Percentiles rank a stretch among this genome's conserved stretches.
These are phyloP conservation scores for Aspergillus sp. DNA, from an alignment of 2,329 filamentous ascomycete genomes.

Conservation along the genomic window DNA sequence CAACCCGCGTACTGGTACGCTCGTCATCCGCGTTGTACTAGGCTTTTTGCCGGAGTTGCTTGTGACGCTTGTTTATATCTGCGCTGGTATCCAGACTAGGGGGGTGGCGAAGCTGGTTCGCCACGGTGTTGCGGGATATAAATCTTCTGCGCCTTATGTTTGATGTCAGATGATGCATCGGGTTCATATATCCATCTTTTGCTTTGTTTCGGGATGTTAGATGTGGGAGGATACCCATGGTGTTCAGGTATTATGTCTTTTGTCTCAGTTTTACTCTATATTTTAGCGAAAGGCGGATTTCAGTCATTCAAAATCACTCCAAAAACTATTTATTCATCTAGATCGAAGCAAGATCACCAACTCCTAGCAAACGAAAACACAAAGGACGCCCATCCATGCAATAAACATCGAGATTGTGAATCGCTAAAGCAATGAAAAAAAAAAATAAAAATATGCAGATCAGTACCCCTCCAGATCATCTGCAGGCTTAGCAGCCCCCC, in stretches of 20 bases:
- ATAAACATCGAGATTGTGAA: slow-evolving; percentile 1
- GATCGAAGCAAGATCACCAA: not conserved
- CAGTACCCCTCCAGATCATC: slow-evolving; percentile 7
- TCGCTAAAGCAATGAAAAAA: not conserved
- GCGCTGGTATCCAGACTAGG: slow-evolving; percentile 17
- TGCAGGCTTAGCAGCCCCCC: slow-evolving; percentile 19
- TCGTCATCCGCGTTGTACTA: slow-evolving; percentile 17
- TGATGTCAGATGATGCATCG: too few species aligned
- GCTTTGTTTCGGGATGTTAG: too few species aligned
- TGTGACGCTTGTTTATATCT: slow-evolving; percentile 11
- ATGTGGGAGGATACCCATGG: too few species aligned
- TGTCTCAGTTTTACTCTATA: too few species aligned
- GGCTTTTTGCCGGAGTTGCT: slow-evolving; percentile 21
- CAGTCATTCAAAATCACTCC: not conserved
- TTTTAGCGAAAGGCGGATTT: too few species aligned
- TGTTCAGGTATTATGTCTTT: not conserved
- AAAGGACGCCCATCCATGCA: slow-evolving; percentile 2
- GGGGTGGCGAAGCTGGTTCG: not conserved
- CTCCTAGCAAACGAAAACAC: not conserved
- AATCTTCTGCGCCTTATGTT: too few species aligned
- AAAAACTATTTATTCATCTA: not conserved
- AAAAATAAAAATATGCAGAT: not conserved
- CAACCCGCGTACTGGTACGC: slow-evolving; percentile 14
- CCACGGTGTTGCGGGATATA: too few species aligned
- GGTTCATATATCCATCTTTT: too few species aligned